A percentile compares a stretch with the other conserved stretches of the same genome.
phyloP scores from a whole-genome alignment of 306 rosid species.

The Medicago arabica region DNA sequence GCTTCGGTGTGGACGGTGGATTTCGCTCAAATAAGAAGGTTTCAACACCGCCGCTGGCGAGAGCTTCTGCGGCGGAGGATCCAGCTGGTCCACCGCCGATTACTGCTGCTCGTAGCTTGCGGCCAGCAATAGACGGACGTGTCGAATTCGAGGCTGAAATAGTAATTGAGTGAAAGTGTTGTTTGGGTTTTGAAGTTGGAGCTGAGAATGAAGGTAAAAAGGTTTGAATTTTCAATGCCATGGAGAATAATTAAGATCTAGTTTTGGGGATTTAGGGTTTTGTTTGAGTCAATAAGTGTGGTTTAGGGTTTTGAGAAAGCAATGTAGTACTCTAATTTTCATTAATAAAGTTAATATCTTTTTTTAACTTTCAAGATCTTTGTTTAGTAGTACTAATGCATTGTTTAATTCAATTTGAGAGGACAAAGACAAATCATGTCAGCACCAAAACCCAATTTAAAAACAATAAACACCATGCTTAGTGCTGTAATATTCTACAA shows the following conservation, averaged over 20 bases:
- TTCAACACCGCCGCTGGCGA: constrained; percentile 80
- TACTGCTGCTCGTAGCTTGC: constrained; percentile 88
- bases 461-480: background rate
- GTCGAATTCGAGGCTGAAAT: constrained; percentile 51
- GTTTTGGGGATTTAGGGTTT: constrained; percentile 38
- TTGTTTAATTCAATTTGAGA: constrained; percentile 16
- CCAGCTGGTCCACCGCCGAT: constrained; percentile 95
- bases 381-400: constrained; percentile 14
- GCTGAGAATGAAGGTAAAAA: constrained; percentile 34
- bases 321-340: constrained; percentile 20
- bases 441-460: constrained; percentile 38
- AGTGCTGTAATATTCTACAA: background rate
- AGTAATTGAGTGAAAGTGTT: constrained; percentile 9
- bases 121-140: constrained; percentile 58
- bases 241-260: constrained; percentile 31
- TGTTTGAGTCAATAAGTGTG: background rate
- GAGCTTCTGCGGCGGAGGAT: constrained; percentile 87
- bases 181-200: constrained; percentile 29
- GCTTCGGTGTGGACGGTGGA: constrained; percentile 73
- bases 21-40: constrained; percentile 79
- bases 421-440: constrained; percentile 42
- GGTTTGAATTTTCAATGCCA: constrained; percentile 50
- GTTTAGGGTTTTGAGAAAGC: background rate
- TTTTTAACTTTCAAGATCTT: background rate
- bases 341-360: constrained; percentile 26